Percentiles rank a stretch among this genome's conserved stretches.
These are phyloP conservation scores for Neotropicomus parvogracilis DNA, from an alignment of 1,284 basidiomycete species.

Conservation along the genomic window DNA sequence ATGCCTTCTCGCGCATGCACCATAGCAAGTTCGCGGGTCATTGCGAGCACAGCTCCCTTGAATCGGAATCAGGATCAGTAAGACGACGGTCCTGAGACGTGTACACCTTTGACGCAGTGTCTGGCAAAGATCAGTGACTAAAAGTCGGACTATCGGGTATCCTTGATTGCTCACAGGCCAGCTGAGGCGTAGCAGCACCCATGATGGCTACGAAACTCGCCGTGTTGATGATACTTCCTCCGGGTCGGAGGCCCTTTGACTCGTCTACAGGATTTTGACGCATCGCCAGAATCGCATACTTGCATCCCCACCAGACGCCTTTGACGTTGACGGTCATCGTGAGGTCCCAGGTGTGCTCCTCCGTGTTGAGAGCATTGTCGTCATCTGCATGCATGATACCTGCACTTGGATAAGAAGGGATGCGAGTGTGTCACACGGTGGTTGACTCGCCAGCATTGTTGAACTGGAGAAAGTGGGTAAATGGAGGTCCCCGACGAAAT, in stretches of 20 bases:
- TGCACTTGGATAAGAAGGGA: conserved; percentile 25
- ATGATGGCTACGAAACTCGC: conserved; percentile 92
- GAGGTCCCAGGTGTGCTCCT: conserved; percentile 93
- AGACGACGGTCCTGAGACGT: not conserved
- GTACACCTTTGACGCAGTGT: conserved; percentile 78
- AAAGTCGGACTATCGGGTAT: not conserved
- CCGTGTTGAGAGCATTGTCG: conserved; percentile 92
- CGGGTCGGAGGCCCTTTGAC: conserved; percentile 73
- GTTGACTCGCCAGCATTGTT: conserved; percentile 74
- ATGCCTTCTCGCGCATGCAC: conserved; percentile 96
- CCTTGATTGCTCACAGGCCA: conserved; percentile 69
- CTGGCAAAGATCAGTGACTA: conserved; percentile 37
- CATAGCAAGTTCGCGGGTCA: conserved; percentile 96
- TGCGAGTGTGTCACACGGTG: not conserved
- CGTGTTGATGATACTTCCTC: conserved; percentile 96
- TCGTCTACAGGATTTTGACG: conserved; percentile 83
- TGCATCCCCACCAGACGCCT: conserved; percentile 98
- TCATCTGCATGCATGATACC: conserved; percentile 95
- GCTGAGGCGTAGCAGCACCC: conserved; percentile 93
- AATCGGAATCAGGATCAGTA: conserved; percentile 11
- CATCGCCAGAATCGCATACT: conserved; percentile 96
- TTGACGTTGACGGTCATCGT: conserved; percentile 95
- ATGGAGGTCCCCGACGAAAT: not conserved
- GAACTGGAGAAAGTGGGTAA: conserved; percentile 49
- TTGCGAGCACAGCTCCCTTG: conserved; percentile 92